Evolutionary conservation across 2,329 filamentous ascomycete species (phyloP).

Genomic region (Bipolaris sorokiniana): DNA sequence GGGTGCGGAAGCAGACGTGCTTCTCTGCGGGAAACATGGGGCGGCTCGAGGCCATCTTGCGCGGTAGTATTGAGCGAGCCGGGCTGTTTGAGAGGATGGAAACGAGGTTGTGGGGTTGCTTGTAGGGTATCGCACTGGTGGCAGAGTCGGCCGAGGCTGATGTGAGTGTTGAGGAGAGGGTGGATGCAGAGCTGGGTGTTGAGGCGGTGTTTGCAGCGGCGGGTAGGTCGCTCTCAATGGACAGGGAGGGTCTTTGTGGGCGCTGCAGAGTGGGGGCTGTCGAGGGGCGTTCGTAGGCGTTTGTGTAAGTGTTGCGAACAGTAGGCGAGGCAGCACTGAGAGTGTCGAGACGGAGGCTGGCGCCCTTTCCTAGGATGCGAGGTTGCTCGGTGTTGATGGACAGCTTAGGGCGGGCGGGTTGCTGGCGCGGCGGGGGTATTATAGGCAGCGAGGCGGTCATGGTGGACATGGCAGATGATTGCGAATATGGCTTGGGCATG

Average conservation of each 20-base stretch:
- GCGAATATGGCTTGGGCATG: conserved; percentile 33
- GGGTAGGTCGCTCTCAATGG: conserved; percentile 41
- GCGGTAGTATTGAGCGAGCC: conserved; percentile 43
- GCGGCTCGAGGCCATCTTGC: conserved; percentile 51
- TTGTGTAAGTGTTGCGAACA: conserved; percentile 66
- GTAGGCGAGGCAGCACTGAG: conserved; percentile 66
- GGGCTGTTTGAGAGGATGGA: conserved; percentile 57
- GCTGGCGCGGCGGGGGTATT: conserved; percentile 44
- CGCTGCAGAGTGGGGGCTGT: conserved; percentile 31
- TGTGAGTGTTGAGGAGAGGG: conserved; percentile 50
- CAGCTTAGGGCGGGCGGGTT: conserved; percentile 61
- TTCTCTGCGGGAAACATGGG: conserved; percentile 63
- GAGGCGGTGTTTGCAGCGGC: conserved; percentile 27
- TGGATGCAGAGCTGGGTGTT: conserved; percentile 47
- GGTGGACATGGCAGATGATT: conserved; percentile 42
- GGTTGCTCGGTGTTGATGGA: conserved; percentile 63
- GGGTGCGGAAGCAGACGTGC: conserved; percentile 62
- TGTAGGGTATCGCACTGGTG: conserved; percentile 52
- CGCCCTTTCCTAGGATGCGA: conserved; percentile 60
- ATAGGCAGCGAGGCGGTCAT: conserved; percentile 56
- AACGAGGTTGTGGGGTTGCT: conserved; percentile 52
- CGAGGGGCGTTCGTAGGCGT: conserved; percentile 60
- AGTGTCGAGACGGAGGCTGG: conserved; percentile 60
- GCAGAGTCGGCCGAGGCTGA: conserved; percentile 50
- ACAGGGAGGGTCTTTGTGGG: conserved; percentile 40